Conservation (phyloP, 495 filamentous ascomycete genomes). For the Usnea hakonensis region DNA sequence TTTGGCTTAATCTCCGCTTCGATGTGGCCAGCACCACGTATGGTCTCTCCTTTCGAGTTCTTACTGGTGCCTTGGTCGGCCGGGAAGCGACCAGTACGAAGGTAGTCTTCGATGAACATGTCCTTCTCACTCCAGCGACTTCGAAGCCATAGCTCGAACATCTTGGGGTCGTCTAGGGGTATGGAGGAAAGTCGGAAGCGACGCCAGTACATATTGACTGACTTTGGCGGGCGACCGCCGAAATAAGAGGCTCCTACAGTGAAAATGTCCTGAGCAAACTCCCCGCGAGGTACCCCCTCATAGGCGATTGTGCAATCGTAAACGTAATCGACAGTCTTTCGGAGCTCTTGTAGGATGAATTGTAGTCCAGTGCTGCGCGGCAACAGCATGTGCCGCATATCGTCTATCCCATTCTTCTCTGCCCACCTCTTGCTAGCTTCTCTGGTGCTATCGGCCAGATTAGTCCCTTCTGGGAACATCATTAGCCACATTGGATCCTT, state of each 20-base stretch:
- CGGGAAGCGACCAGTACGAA: conserved; percentile 63
- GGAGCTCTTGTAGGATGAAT: conserved; percentile 67
- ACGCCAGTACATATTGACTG: conserved; percentile 80
- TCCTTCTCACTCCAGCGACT: conserved; percentile 78
- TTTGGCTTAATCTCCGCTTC: conserved; percentile 42
- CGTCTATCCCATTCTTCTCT: conserved; percentile 56
- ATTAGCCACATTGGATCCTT: conserved; percentile 80
- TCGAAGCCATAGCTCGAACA: conserved; percentile 67
- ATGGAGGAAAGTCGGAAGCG: conserved; percentile 60
- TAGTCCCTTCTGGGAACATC: conserved; percentile 80
- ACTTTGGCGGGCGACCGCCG: conserved; percentile 69
- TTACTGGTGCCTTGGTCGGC: conserved; percentile 34
- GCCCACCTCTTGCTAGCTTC: conserved; percentile 59
- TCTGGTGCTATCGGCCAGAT: conserved; percentile 58
- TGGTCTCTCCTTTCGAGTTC: conserved; percentile 16
- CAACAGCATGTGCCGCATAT: conserved; percentile 60
- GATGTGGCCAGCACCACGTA: conserved; percentile 28
- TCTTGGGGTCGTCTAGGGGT: conserved; percentile 52
- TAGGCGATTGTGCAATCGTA: conserved; percentile 85
- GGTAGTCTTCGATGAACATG: conserved; percentile 60
- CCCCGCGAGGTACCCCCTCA: conserved; percentile 63
- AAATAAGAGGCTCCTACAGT: conserved; percentile 66
- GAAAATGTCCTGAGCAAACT: conserved; percentile 70
- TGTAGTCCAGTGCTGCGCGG: conserved; percentile 69
- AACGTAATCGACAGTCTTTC: conserved; percentile 63